phyloP scores from a whole-genome alignment of 2,329 filamentous ascomycete genomes.

The Pestalotiopsis sp. region DNA sequence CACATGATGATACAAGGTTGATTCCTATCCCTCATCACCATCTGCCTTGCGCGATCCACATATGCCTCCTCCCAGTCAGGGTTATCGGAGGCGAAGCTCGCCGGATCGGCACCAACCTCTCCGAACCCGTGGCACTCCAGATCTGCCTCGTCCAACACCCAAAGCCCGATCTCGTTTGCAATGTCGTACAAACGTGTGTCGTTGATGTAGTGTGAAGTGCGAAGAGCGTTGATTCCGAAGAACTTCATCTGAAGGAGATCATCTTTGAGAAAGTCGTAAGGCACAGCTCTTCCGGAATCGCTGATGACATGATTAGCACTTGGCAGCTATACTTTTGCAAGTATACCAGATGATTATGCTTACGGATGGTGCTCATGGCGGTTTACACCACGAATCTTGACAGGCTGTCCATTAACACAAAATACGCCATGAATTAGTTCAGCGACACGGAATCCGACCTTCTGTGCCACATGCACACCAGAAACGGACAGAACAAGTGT shows the following conservation, averaged over 20 bases:
- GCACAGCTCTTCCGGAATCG: slow-evolving; percentile 62
- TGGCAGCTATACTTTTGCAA: not conserved
- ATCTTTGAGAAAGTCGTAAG: slow-evolving; percentile 59
- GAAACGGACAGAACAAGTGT: slow-evolving; percentile 44
- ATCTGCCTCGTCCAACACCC: slow-evolving; percentile 62
- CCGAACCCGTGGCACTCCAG: slow-evolving; percentile 58
- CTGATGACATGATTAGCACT: not conserved
- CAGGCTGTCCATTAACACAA: slow-evolving; percentile 65
- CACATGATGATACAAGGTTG: slow-evolving; percentile 70
- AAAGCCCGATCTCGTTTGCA: slow-evolving; percentile 66
- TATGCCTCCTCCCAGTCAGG: slow-evolving; percentile 66
- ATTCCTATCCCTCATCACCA: slow-evolving; percentile 63
- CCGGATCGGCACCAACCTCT: slow-evolving; percentile 41
- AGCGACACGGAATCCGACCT: slow-evolving; percentile 65
- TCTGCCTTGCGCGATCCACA: slow-evolving; percentile 65
- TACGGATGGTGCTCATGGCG: slow-evolving; percentile 70
- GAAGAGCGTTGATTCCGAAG: slow-evolving; percentile 72
- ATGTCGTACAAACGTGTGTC: slow-evolving; percentile 64
- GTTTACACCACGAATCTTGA: slow-evolving; percentile 71
- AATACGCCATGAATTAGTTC: slow-evolving; percentile 65
- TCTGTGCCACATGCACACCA: slow-evolving; percentile 49
- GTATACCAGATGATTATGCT: not conserved
- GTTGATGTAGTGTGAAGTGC: slow-evolving; percentile 69
- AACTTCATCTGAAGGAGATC: slow-evolving; percentile 70
- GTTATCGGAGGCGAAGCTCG: slow-evolving; percentile 61